Conservation (phyloP, 2,329 filamentous ascomycete genomes). For the Fusarium anguioides region DNA sequence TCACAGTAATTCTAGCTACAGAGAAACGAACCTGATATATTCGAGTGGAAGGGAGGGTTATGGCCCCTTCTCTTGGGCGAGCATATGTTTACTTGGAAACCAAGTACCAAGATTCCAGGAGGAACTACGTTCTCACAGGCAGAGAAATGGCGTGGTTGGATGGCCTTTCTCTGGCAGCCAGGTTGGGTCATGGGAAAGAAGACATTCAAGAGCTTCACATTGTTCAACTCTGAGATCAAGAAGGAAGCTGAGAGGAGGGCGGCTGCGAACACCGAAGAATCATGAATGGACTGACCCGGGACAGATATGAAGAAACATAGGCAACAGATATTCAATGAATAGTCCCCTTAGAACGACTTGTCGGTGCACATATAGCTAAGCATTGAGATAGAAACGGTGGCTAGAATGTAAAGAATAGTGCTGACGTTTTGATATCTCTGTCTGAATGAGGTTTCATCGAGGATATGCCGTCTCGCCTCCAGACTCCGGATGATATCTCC, state of each 20-base stretch:
- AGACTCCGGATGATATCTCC: not conserved
- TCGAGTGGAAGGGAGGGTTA: constrained; percentile 6
- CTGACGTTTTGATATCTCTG: not conserved
- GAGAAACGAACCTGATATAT: not conserved
- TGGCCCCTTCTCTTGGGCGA: constrained; percentile 6
- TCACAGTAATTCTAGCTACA: not conserved
- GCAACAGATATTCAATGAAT: no score
- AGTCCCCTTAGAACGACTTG: no score
- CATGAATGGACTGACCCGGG: not conserved
- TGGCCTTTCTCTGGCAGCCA: constrained; percentile 7
- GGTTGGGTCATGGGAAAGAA: not conserved
- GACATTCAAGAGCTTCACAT: not conserved
- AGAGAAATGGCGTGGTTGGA: not conserved
- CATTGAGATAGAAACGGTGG: not conserved
- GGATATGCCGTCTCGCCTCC: not conserved
- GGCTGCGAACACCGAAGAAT: not conserved
- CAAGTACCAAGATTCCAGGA: constrained; percentile 9
- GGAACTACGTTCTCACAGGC: not conserved
- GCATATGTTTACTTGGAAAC: constrained; percentile 15
- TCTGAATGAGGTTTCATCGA: not conserved
- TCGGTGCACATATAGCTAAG: no score
- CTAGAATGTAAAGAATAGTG: no score
- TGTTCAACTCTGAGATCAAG: constrained; percentile 12
- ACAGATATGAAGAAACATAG: no score
- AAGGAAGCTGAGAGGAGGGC: constrained; percentile 6